Evolutionary conservation across 2,329 filamentous ascomycete genomes (phyloP).

Genomic region (Monascus ruber): DNA sequence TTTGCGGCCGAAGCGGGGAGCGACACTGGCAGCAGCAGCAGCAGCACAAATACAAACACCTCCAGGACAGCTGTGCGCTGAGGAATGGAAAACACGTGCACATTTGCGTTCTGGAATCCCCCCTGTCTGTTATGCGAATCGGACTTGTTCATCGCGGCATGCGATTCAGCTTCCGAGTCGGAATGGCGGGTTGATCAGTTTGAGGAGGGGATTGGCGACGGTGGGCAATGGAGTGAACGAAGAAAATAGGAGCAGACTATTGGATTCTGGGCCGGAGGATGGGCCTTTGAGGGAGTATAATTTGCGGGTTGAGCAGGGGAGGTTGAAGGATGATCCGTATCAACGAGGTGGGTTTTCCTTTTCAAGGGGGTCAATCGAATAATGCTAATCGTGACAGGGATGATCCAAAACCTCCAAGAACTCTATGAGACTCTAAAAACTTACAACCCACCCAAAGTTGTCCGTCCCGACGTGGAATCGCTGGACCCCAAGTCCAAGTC

Average conservation of each 20-base stretch:
- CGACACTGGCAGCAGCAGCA: no score
- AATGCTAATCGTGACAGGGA: constrained; percentile 41
- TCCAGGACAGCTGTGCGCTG: no score
- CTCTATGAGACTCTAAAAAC: constrained; percentile 69
- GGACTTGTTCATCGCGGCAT: no score
- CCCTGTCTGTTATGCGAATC: no score
- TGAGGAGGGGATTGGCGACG: constrained; percentile 1
- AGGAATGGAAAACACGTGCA: no score
- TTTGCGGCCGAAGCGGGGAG: constrained; percentile 10
- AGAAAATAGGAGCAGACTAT: neutral
- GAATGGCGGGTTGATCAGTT: neutral
- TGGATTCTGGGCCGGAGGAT: constrained; percentile 8
- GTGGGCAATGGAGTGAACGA: neutral
- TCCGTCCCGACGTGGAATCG: constrained; percentile 66
- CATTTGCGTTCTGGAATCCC: no score
- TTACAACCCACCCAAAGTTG: constrained; percentile 63
- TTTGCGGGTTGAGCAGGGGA: constrained; percentile 59
- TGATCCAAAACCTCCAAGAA: constrained; percentile 80
- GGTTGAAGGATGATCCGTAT: constrained; percentile 75
- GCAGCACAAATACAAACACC: no score
- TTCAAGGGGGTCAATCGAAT: neutral
- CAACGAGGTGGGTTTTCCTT: constrained; percentile 58
- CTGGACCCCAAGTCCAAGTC: constrained; percentile 43
- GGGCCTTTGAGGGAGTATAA: constrained; percentile 88
- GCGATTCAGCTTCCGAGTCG: no score